Conservation (phyloP, 441 rosid species). For the Theobroma grandiflorum region DNA sequence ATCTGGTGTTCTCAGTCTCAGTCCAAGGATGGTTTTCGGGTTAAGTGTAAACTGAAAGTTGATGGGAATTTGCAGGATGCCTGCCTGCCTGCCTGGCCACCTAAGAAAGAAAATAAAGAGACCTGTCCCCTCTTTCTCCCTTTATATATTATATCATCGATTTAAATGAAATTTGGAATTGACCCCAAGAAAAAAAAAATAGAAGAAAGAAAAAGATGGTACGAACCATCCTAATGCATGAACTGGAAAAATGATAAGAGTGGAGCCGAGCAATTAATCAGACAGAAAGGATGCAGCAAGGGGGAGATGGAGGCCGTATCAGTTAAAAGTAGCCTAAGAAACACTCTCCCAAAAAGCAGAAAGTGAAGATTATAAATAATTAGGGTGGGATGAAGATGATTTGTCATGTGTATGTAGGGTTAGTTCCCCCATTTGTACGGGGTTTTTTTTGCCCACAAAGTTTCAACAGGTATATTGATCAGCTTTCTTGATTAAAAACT, state of each 20-base stretch:
- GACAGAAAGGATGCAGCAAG: constrained; percentile 21
- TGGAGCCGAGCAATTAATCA: constrained; percentile 34
- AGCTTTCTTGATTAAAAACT: constrained; percentile 1
- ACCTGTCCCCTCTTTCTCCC: constrained; percentile 16
- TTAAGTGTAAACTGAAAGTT: constrained; percentile 35
- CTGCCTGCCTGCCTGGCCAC: background rate
- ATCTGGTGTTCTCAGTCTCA: constrained; percentile 13
- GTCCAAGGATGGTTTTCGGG: constrained; percentile 21
- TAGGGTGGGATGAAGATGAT: background rate
- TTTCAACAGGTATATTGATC: constrained; percentile 12
- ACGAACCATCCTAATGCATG: constrained; percentile 13
- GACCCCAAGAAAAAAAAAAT: background rate
- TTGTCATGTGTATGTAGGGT: background rate
- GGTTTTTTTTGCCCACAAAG: background rate
- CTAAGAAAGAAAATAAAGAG: constrained; percentile 7
- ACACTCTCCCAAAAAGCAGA: constrained; percentile 14
- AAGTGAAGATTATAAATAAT: background rate
- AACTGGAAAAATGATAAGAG: constrained; percentile 21
- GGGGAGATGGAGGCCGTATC: background rate
- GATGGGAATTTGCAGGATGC: constrained; percentile 27
- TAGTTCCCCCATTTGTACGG: background rate
- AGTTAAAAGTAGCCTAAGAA: background rate
- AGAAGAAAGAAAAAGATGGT: background rate
- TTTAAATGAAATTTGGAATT: constrained; percentile 20
- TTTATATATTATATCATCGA: background rate